Base-by-base conservation (phyloP, 257 asterid genomes). In the Scutellaria galericulata region DNA sequence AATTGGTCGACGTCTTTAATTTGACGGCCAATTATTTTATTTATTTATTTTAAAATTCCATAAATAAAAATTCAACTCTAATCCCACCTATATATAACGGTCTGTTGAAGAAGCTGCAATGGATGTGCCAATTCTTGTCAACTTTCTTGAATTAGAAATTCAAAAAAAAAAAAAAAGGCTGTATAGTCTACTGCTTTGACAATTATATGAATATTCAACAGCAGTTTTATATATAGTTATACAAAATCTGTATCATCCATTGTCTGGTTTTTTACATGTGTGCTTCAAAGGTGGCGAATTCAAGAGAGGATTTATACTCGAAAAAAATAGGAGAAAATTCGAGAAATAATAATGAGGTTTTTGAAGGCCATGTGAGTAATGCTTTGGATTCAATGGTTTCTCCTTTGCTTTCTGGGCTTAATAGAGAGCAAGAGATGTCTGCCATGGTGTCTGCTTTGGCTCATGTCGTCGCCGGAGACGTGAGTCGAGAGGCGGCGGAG, bases 401-500 rank as follows among this genome's bases (percentile, higher is more conserved):
- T 55, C 79, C 84, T 2, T 60, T 77, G 81, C 40, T 84, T 61
- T 63, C 74, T 37, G 79, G 86, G 64, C 7, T 85, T 1, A 60
- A 35, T 22, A 78, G 93, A 66, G 89, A 93, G 72, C 75, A 68
- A 7, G 98, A 93, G 78, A 87, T 90, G 87, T 87, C 93, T 5
- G 86, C 76, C 0, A 92, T 92, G 88, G 96, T 92, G 15, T 77
- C 86, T 0, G 89, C 89, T 64, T 70, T 84, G 47, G 71, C 88
- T 6, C 84, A 77, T 51, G 98, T 92, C 22, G 86, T 92, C 45
- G 88, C 90, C 71, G 86, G 87, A 68, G 87, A 68, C 41, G 82
- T 45, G n/a, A 18, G 11, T 54, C 24, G 68, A 1, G 75, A 52
- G 7, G 52, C 51, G 40, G 54, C 11, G 6, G 68, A 53, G n/a